Conservation (phyloP, 176 grass and related monocot species). For the Juncus inflexus region DNA sequence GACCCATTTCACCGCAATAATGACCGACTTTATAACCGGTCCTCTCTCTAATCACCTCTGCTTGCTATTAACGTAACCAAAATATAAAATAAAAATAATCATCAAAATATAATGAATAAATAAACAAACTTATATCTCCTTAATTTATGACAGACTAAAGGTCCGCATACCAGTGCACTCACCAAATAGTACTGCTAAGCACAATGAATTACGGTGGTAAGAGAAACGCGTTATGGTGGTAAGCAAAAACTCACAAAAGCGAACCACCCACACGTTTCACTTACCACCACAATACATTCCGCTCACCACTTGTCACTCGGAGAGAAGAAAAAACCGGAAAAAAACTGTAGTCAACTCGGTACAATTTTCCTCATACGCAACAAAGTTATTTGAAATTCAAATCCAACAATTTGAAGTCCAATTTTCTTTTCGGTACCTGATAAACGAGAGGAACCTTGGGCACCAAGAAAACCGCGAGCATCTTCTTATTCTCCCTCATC, state of each 20-base stretch:
- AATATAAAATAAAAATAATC: slow-evolving; percentile 1
- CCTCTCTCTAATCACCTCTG: slow-evolving; percentile 85
- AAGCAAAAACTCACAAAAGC: too few species aligned
- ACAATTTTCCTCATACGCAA: background rate
- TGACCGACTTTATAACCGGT: slow-evolving; percentile 81
- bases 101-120: slow-evolving; percentile 8
- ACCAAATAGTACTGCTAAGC: too few species aligned
- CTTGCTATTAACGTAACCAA: slow-evolving; percentile 62
- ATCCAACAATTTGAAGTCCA: background rate
- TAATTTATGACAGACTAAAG: background rate
- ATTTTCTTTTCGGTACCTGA: slow-evolving; percentile 45
- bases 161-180: too few species aligned
- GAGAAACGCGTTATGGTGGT: too few species aligned
- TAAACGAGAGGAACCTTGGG: slow-evolving; percentile 99
- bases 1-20: slow-evolving; percentile 97
- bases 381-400: slow-evolving; percentile 6
- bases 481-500: slow-evolving; percentile 79
- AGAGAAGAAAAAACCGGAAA: too few species aligned
- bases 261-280: too few species aligned
- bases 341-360: too few species aligned
- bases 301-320: too few species aligned
- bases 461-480: slow-evolving; percentile 86
- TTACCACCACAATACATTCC: too few species aligned
- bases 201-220: too few species aligned
- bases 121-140: background rate